Conservation (phyloP, 805 yeast species). For the Hanseniaspora hatyaiensis region DNA sequence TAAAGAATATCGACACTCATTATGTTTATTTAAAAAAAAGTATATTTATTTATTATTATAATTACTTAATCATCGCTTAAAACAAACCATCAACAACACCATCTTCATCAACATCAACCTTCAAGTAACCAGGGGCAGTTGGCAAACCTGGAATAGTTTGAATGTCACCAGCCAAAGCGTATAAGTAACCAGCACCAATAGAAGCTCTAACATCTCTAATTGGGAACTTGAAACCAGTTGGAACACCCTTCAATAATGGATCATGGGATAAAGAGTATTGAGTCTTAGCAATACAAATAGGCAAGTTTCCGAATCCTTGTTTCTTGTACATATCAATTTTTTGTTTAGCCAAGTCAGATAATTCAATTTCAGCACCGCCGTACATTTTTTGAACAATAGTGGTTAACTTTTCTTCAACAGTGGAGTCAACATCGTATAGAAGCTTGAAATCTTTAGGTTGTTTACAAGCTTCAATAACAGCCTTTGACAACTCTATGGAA, state of each 20-base stretch:
- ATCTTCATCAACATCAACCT: slow-evolving; percentile 78
- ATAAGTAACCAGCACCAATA: slow-evolving; percentile 92
- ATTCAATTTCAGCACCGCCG: slow-evolving; percentile 78
- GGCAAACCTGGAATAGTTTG: slow-evolving; percentile 97
- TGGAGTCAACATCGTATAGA: slow-evolving; percentile 56
- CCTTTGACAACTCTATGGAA: slow-evolving; percentile 70
- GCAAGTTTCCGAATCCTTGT: slow-evolving; percentile 84
- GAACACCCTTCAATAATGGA: slow-evolving; percentile 86
- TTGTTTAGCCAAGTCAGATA: slow-evolving; percentile 65
- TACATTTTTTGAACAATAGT: slow-evolving; percentile 81
- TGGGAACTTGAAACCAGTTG: slow-evolving; percentile 86
- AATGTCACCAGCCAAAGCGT: slow-evolving; percentile 92
- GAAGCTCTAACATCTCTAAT: slow-evolving; percentile 89
- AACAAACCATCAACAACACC: slow-evolving; percentile 93
- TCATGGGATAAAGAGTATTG: slow-evolving; percentile 94
- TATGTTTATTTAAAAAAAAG: too few relatives aligned
- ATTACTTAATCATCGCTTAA: too few relatives aligned
- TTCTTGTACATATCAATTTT: slow-evolving; percentile 70
- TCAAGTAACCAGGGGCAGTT: slow-evolving; percentile 92
- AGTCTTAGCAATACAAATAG: slow-evolving; percentile 94
- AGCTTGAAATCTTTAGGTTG: slow-evolving; percentile 41
- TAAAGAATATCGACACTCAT: too few relatives aligned
- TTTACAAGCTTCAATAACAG: slow-evolving; percentile 63
- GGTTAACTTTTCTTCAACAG: slow-evolving; percentile 70
- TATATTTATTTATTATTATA: too few relatives aligned